Percentiles rank a stretch among this genome's conserved stretches.
These are phyloP conservation scores for Alternaria ethzedia DNA, from an alignment of 2,329 filamentous ascomycete species.

Conservation along the genomic window DNA sequence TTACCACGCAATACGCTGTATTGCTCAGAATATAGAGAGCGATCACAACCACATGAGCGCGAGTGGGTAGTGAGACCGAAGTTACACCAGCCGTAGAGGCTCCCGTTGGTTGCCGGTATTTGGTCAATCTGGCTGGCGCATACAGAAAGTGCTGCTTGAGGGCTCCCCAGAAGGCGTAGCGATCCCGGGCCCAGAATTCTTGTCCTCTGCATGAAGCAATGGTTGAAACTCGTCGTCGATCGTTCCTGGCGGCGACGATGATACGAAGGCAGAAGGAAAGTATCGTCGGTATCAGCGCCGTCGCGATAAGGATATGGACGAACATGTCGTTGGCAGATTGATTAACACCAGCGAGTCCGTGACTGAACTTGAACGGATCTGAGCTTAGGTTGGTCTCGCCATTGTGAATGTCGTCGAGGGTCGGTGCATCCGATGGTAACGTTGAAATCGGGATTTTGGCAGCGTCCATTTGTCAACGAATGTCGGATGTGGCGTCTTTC, in stretches of 20 bases:
- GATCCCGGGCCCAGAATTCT: constrained; percentile 18
- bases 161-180: constrained; percentile 21
- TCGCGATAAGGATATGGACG: constrained; percentile 19
- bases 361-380: constrained; percentile 41
- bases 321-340: constrained; percentile 52
- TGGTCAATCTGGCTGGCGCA: constrained; percentile 47
- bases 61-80: constrained; percentile 50
- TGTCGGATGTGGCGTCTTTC: neutral
- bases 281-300: constrained; percentile 9
- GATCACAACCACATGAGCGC: constrained; percentile 51
- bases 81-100: constrained; percentile 42
- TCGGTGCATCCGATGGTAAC: neutral
- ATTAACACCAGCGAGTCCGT: constrained; percentile 53
- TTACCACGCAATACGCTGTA: constrained; percentile 48
- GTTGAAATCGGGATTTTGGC: neutral
- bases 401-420: constrained; percentile 13
- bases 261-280: constrained; percentile 13
- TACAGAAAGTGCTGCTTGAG: constrained; percentile 51
- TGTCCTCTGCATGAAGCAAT: constrained; percentile 13
- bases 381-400: constrained; percentile 5
- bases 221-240: constrained; percentile 13
- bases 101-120: constrained; percentile 50
- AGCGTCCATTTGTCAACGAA: neutral
- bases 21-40: constrained; percentile 50
- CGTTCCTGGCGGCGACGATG: constrained; percentile 5